Base-by-base conservation (phyloP, 2,329 filamentous ascomycete genomes). In the Aspergillus melleus region DNA sequence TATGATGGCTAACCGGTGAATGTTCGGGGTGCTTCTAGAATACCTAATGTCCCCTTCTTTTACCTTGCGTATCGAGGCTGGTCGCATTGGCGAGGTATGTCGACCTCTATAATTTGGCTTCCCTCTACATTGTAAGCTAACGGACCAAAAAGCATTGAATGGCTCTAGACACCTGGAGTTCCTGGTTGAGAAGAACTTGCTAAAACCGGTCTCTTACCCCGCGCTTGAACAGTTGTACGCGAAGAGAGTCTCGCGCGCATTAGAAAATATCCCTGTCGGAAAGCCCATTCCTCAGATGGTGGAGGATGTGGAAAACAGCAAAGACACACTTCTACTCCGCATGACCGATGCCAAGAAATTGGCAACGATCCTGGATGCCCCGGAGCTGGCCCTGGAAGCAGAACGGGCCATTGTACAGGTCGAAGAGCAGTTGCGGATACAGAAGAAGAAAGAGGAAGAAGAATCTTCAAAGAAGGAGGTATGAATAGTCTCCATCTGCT, bases 1-100 rank as follows among this genome's bases (percentile, higher is more conserved):
- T 29, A 36, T 20, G 52, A 12, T 42, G 3, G n/a, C 36, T 54
- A 22, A 14, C 22, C 4, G 44, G 19, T 12, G 19, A 47, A 49
- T 49, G 9, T 3, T 55, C 22, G 20, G 19, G 26, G 19, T 30
- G 9, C 8, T 4, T 30, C 12, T 54, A 96, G 91, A 63, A 84
- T 97, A 64, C 93, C 94, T 39, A 97, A 99, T 73, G 81, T 99
- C 12, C 95, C 95, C 19, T 98, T 98, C 81, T 98, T 98, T 81
- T 99, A 98, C 76, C 85, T 98, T 46, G 86, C 86, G 19, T 99
- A 96, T 79, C 86, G 95, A 65, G 80, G 92, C 26, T 98, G 90
- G 89, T 96, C 91, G 20, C 92, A 96, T 76, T 96, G 90, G 87
- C 86, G 89, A 77, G 82, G 82, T 83, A 63, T 61, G 75, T 68